Base-by-base conservation (phyloP, 345 rosid genomes). In the Arabidopsis arenosa region DNA sequence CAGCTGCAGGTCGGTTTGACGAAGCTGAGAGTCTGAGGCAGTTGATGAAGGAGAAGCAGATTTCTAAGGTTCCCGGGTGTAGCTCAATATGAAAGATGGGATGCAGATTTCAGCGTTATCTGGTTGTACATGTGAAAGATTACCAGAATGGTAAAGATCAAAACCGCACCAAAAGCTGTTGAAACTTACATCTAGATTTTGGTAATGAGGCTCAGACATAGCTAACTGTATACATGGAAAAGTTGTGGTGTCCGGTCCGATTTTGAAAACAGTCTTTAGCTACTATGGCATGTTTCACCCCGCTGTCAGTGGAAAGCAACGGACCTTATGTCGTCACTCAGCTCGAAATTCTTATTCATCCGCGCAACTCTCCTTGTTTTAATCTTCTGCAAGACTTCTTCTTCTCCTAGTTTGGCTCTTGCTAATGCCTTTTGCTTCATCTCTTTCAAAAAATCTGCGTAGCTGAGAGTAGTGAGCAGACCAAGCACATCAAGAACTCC, bases 281-380 rank as follows among this genome's bases (percentile, higher is more conserved):
- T 28, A 28, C 32, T 28, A 28, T 5, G 32, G 4, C 32, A 28
- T 28, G 32, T 28, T 28, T 28, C 69, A 92, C 87, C 81, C 89
- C 89, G 62, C 83, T 80, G 54, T 95, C 92, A 40, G 97, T 79
- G 67, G 99, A 95, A 84, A 92, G 97, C 82, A 95, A 77, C n/a
- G 97, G 88, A 17, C 93, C 91, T 87, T n/a, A n/a, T n/a, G n/a
- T n/a, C n/a, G n/a, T n/a, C n/a, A n/a, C n/a, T n/a, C n/a, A n/a
- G n/a, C n/a, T n/a, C n/a, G n/a, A n/a, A n/a, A n/a, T n/a, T n/a
- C n/a, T n/a, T n/a, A n/a, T n/a, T n/a, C n/a, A n/a, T n/a, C n/a
- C n/a, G n/a, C n/a, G n/a, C n/a, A n/a, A n/a, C n/a, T n/a, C n/a
- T n/a, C n/a, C n/a, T n/a, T n/a, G n/a, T n/a, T n/a, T n/a, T n/a